Evolutionary conservation across 352 stramenopile genomes (phyloP), one percentile per base, ranked within the genome.

Genomic region (Aphanomyces astaci): DNA sequence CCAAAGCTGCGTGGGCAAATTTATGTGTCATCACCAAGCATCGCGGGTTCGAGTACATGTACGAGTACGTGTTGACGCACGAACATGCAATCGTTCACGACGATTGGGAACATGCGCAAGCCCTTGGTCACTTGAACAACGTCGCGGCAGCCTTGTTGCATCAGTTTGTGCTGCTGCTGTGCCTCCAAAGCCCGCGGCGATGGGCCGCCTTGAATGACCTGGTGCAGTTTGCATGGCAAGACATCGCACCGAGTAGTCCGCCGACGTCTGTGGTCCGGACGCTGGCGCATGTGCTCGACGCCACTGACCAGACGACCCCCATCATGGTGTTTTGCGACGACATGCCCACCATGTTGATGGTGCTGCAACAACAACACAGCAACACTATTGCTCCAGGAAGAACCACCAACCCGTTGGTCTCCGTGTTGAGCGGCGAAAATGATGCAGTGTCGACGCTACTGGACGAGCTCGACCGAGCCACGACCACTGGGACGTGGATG

Each of bases 21-120:
- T 30, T 66, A 11, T 52, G 32, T n/a, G 22, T 33, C 9, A 39
- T 66, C n/a, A 31, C 60, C 19, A 66, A 66, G 28, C 60, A 66
- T 30, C 13, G n/a, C 60, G 60, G 43, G 9, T 54, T 59, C n/a
- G 60, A 54, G 28, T 66, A 66, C 43, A 43, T 66, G 27, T 52
- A 52, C 48, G 60, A 66, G 4, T 52, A 54, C 54, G 60, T 31
- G 13, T 27, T 64, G 30, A 64, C 36, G 15, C 56, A 64, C 2
- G 56, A 53, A 64, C 7, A 46, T 53, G 19, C 33, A 7, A 54
- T 64, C 30, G 15, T 39, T n/a, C 24, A 19, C 19, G 51, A 59
- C 24, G 33, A 53, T 55, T 22, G 33, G 7, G 43, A 53, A n/a
- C n/a, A n/a, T 2, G 10, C 28, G 5, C 24, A 25, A 13, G 13